Evolutionary conservation across 805 yeast species (phyloP), one percentile per base, ranked within the genome.

Genomic region (Saturnispora besseyi): DNA sequence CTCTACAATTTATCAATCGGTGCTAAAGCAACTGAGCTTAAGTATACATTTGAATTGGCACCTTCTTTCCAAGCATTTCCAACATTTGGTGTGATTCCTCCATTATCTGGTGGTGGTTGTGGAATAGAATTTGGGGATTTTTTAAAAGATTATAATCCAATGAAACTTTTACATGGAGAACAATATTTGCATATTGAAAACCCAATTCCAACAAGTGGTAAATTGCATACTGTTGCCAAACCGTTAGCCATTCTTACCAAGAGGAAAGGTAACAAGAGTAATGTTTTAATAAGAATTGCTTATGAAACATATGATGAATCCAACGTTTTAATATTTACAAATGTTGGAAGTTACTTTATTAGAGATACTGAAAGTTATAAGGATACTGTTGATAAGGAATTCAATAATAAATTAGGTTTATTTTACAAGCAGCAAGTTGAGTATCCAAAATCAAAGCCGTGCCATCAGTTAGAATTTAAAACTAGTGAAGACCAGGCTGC

Each of bases 141-240:
- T 41, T 81, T 91, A 58, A 84, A 81, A 51, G 81, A 87, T 69
- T 91, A 87, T 75, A 87, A 87, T 68, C 96, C 93, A 53, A 83
- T 88, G 79, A 75, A 84, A 68, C 75, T 91, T 62, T 76, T 91
- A 58, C 98, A 91, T 65, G 99, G 98, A 52, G 99, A 91, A 70
- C 97, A 91, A 66, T 91, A 85, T 68, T 73, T 90, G 59, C 88
- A 81, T 67, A 66, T 91, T 55, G 74, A 75, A 55, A 78, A 82
- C 65, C 93, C 95, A 51, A 74, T 91, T 51, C 95, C 96, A 54
- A 78, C 85, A 1, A 74, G 76, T 54, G 95, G 82, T 3, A 63
- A 68, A 2, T 66, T 89, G 41, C 73, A 68, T 49, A 85, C 95
- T 7, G 74, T 74, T 41, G 76, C 79, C 51, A 70, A 63, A 55